phyloP scores from a whole-genome alignment of 176 grass and related monocot species.

The Luzula sylvatica region DNA sequence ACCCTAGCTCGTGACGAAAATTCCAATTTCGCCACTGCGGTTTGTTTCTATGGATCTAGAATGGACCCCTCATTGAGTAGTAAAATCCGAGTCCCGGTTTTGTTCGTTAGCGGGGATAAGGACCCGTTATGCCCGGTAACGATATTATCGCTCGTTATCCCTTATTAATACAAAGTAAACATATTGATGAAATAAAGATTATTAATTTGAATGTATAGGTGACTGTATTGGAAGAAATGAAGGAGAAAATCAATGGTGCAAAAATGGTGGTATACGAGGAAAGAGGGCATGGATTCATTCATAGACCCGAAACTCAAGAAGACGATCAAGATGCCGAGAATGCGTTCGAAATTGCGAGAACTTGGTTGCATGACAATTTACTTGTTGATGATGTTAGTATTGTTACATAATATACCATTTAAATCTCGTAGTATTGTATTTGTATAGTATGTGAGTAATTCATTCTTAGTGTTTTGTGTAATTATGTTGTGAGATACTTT shows the following conservation, averaged over 20 bases:
- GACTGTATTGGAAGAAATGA: slow-evolving; percentile 44
- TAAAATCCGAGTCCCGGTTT: slow-evolving; percentile 35
- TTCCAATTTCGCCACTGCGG: slow-evolving; percentile 36
- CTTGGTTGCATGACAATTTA: slow-evolving; percentile 64
- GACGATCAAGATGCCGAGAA: slow-evolving; percentile 79
- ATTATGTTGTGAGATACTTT: slow-evolving; percentile 1
- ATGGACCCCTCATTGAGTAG: slow-evolving; percentile 49
- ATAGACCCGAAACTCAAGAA: slow-evolving; percentile 61
- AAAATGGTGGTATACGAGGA: slow-evolving; percentile 46
- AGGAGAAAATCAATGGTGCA: slow-evolving; percentile 33
- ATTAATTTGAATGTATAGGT: slow-evolving; percentile 1
- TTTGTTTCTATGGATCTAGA: slow-evolving; percentile 70
- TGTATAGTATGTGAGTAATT: neutral
- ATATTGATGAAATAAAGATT: too few species aligned
- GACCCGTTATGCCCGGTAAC: slow-evolving; percentile 38
- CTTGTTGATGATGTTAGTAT: slow-evolving; percentile 17
- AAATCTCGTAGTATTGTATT: slow-evolving; percentile 21
- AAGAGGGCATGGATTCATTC: slow-evolving; percentile 61
- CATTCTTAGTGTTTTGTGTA: neutral
- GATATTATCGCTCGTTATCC: too few species aligned
- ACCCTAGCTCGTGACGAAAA: slow-evolving; percentile 44
- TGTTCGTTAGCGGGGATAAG: slow-evolving; percentile 69
- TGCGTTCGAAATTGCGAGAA: slow-evolving; percentile 45
- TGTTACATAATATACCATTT: neutral
- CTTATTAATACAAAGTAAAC: too few species aligned